Percentiles rank a stretch among this genome's conserved stretches.
Conservation (phyloP, 2,329 filamentous ascomycete genomes). For the Beauveria australis region DNA sequence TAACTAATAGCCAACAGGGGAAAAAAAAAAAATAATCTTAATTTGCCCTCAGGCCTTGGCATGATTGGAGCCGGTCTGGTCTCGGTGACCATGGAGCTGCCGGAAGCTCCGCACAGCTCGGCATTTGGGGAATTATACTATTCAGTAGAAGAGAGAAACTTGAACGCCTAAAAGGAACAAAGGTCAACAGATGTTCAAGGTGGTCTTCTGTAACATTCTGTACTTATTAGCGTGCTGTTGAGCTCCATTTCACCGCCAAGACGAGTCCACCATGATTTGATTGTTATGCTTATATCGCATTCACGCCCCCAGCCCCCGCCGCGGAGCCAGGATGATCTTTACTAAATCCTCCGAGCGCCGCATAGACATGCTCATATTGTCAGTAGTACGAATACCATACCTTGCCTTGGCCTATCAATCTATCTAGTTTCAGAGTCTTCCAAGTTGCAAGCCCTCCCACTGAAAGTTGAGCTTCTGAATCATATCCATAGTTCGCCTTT, state of each 20-base stretch:
- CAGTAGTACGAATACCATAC: background rate
- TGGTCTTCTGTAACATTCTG: too few species aligned
- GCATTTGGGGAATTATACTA: background rate
- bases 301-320: background rate
- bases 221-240: too few species aligned
- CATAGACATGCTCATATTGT: background rate
- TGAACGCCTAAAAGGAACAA: background rate
- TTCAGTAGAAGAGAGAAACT: background rate
- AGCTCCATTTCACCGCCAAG: too few species aligned
- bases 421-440: too few species aligned
- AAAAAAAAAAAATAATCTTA: too few species aligned
- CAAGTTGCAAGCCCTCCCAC: too few species aligned
- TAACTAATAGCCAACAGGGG: background rate
- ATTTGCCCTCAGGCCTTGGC: background rate
- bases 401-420: too few species aligned
- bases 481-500: too few species aligned
- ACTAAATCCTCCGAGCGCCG: background rate
- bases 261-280: background rate
- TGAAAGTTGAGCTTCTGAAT: too few species aligned
- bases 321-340: background rate
- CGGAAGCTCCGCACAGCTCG: background rate
- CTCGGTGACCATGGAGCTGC: background rate
- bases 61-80: background rate
- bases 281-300: slow-evolving; percentile 4
- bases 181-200: background rate